Evolutionary conservation across 805 yeast genomes (phyloP).

Genomic region (Candida taoyuanica): DNA sequence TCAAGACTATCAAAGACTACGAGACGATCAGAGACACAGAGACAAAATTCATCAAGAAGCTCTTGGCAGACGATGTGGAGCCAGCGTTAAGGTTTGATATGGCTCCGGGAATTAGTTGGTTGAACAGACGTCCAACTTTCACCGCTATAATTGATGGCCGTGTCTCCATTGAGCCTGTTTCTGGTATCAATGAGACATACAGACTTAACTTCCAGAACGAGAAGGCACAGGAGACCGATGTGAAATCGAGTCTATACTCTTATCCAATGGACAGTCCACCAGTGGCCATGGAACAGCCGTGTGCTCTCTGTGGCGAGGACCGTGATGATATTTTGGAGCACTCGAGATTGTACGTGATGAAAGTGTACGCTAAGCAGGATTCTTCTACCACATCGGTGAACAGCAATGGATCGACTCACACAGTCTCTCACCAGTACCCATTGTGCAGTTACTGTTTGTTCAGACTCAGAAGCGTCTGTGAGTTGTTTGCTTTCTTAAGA

Average conservation of each 20-base stretch:
- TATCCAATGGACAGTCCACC: constrained; percentile 53
- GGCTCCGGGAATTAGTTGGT: constrained; percentile 61
- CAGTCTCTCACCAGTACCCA: constrained; percentile 48
- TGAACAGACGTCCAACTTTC: constrained; percentile 58
- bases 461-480: constrained; percentile 78
- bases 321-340: constrained; percentile 69
- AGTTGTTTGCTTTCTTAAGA: constrained; percentile 72
- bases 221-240: constrained; percentile 16
- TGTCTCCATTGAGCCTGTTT: constrained; percentile 80
- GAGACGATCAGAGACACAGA: constrained; percentile 36
- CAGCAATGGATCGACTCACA: constrained; percentile 11
- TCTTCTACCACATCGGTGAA: constrained; percentile 2
- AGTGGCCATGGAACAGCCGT: constrained; percentile 68
- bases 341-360: constrained; percentile 70
- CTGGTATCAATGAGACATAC: constrained; percentile 75
- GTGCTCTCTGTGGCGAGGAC: constrained; percentile 80
- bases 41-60: constrained; percentile 52
- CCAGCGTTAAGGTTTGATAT: constrained; percentile 60
- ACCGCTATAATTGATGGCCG: constrained; percentile 71
- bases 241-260: constrained; percentile 36
- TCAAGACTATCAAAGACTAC: constrained; percentile 31
- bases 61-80: constrained; percentile 76
- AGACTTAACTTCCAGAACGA: constrained; percentile 32
- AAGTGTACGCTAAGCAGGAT: constrained; percentile 33
- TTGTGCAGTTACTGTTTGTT: constrained; percentile 79